Base-by-base conservation (phyloP, 306 rosid species). In the Coriaria nepalensis region DNA sequence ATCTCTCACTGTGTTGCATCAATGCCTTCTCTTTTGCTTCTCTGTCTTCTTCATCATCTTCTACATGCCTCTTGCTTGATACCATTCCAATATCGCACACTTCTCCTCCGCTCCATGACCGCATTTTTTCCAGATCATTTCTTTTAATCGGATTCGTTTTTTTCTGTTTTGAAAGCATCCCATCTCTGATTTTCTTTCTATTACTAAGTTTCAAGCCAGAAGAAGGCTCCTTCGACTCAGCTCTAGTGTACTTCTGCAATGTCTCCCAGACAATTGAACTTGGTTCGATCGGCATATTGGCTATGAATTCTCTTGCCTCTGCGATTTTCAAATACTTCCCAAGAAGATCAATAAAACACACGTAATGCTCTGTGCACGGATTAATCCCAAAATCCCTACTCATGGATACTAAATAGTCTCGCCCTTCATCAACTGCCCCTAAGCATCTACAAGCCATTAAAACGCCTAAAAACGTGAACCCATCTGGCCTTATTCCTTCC, bases 1-100 rank as follows among this genome's bases (percentile, higher is more conserved):
- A 34, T 49, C 60, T 55, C 43, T 55, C 60, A 33, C 50, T 55
- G 42, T 55, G 60, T 13, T 55, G 35, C n/a, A 55, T n/a, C 33
- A 53, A 20, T 15, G 47, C 14, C 10, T 33, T 43, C 49, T 43
- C 60, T 44, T 55, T 13, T n/a, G 38, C 58, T 53, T 53, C 40
- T 5, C 11, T 14, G 47, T 40, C 48, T 39, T 20, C 47, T 6
- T n/a, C 58, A 32, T 10, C 32, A 6, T 8, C 8, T 8, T 34
- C 42, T 34, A 9, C 40, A n/a, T 37, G 34, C 13, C 8, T n/a
- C 41, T 11, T n/a, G 40, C 38, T 52, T 7, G 9, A 14, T 37
- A 4, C 4, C 13, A 35, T 9, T 34, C 2, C 9, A 52, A 6
- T 52, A 9, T 37, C 13, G 10, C 40, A 10, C 38, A 37, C 47